A percentile compares a stretch with the other conserved stretches of the same genome.
These are phyloP conservation scores for Fusarium sp. DNA, from an alignment of 2,329 filamentous ascomycete species.

Conservation along the genomic window DNA sequence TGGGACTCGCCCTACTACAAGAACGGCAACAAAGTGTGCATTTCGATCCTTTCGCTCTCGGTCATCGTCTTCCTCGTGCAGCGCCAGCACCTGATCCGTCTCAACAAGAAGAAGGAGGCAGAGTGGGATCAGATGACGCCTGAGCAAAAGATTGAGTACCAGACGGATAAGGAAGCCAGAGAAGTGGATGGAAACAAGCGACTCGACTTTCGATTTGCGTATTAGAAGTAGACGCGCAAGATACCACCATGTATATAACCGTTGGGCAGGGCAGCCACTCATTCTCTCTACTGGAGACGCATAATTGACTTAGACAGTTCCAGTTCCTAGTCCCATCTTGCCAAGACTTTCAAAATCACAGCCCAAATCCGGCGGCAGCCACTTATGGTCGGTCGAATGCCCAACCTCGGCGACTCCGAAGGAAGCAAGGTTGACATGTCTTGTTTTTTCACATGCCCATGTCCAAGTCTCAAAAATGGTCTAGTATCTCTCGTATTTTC, in stretches of 20 bases:
- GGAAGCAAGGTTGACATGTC: background rate
- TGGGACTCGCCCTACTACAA: constrained; percentile 67
- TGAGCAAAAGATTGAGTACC: constrained; percentile 58
- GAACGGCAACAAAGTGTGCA: constrained; percentile 66
- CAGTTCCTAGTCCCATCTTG: background rate
- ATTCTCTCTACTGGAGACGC: background rate
- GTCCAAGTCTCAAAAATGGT: background rate
- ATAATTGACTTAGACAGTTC: background rate
- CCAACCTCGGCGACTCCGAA: constrained; percentile 1
- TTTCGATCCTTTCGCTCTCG: constrained; percentile 61
- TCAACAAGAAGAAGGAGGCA: constrained; percentile 61
- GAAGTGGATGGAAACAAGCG: constrained; percentile 61
- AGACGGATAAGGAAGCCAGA: constrained; percentile 54
- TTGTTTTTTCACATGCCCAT: constrained; percentile 4
- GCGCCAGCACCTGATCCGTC: constrained; percentile 53
- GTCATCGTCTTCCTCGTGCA: constrained; percentile 62
- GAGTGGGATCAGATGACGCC: constrained; percentile 58
- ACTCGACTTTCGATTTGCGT: constrained; percentile 63
- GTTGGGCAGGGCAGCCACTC: background rate
- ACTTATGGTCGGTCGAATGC: constrained; percentile 11
- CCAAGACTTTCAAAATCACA: constrained; percentile 4
- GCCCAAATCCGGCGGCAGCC: constrained; percentile 13
- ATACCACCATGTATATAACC: background rate
- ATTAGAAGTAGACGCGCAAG: constrained; percentile 40
- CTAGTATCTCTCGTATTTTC: constrained; percentile 10